Conservation (phyloP, 768 basidiomycete species). For the Lactifluus volemus region DNA sequence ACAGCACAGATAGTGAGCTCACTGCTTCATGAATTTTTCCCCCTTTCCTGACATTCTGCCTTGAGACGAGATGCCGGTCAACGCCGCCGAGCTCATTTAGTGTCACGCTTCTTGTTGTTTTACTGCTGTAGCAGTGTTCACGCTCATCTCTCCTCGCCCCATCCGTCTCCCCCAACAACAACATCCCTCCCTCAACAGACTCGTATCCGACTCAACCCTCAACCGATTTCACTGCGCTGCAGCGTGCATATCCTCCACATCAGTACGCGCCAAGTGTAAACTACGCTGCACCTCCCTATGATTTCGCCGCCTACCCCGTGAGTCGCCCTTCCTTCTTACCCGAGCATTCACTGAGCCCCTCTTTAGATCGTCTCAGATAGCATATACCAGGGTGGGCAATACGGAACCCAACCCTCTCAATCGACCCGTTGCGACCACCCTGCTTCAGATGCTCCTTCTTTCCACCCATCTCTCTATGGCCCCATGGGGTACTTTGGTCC, state of each 20-base stretch:
- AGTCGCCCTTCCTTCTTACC: not conserved
- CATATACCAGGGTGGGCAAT: constrained; percentile 1
- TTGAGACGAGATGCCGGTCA: constrained; percentile 98
- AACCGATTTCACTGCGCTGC: not conserved
- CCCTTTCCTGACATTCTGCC: constrained; percentile 21
- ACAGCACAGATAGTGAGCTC: constrained; percentile 81
- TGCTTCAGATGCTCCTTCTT: not conserved
- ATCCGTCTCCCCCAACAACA: not conserved
- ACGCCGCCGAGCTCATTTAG: constrained; percentile 95
- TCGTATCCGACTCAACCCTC: not conserved
- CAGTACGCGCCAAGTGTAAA: not conserved
- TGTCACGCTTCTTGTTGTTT: not conserved
- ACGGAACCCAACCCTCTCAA: not conserved
- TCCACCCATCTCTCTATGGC: not conserved
- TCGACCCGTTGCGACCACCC: constrained; percentile 1
- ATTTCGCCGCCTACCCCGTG: constrained; percentile 17
- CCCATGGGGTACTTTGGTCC: not conserved
- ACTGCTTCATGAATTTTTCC: not conserved
- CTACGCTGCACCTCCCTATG: constrained; percentile 8
- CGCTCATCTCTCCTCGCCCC: not conserved
- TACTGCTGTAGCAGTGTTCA: constrained; percentile 8
- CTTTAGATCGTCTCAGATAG: not conserved
- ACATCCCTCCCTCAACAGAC: not conserved
- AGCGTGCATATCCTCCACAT: constrained; percentile 2
- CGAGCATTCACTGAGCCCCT: not conserved